A percentile compares a stretch with the other conserved stretches of the same genome.
Evolutionary conservation across 129 eudicot species (phyloP).

Genomic region (Ambrosia artemisiifolia): DNA sequence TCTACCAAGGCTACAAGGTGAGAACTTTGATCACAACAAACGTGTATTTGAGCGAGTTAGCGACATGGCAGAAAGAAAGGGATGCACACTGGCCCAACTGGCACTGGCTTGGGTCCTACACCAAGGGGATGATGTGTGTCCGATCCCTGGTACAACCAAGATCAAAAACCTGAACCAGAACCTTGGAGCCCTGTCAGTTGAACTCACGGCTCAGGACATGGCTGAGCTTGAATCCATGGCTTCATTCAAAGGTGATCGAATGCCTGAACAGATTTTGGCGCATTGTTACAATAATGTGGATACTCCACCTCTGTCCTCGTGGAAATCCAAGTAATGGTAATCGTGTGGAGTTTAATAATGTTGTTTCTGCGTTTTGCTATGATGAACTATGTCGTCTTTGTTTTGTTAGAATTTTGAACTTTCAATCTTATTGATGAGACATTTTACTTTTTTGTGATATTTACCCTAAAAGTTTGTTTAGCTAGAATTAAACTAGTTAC

Average conservation of each 20-base stretch:
- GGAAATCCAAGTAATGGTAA: constrained; percentile 13
- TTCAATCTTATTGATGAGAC: neutral
- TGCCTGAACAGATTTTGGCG: constrained; percentile 32
- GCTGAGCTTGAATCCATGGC: constrained; percentile 45
- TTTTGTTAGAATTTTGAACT: neutral
- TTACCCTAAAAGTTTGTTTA: no score
- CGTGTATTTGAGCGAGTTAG: constrained; percentile 26
- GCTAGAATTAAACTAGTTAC: no score
- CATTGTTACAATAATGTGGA: constrained; percentile 16
- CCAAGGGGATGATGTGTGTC: constrained; percentile 50
- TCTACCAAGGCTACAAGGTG: constrained; percentile 43
- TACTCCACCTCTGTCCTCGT: constrained; percentile 30
- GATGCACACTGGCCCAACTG: constrained; percentile 47
- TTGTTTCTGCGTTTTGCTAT: neutral
- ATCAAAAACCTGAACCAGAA: constrained; percentile 43
- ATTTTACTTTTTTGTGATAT: neutral
- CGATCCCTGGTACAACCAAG: constrained; percentile 52
- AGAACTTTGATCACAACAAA: constrained; percentile 48
- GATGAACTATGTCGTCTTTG: neutral
- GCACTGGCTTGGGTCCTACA: constrained; percentile 65
- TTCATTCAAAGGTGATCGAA: constrained; percentile 33
- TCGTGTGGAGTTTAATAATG: constrained; percentile 17
- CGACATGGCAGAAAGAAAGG: constrained; percentile 39
- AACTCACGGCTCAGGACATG: constrained; percentile 42
- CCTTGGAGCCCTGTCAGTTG: constrained; percentile 40